A percentile compares a stretch with the other conserved stretches of the same genome.
These are phyloP conservation scores for Cyberlindnera mycetangii DNA, from an alignment of 805 yeast species.

Conservation along the genomic window DNA sequence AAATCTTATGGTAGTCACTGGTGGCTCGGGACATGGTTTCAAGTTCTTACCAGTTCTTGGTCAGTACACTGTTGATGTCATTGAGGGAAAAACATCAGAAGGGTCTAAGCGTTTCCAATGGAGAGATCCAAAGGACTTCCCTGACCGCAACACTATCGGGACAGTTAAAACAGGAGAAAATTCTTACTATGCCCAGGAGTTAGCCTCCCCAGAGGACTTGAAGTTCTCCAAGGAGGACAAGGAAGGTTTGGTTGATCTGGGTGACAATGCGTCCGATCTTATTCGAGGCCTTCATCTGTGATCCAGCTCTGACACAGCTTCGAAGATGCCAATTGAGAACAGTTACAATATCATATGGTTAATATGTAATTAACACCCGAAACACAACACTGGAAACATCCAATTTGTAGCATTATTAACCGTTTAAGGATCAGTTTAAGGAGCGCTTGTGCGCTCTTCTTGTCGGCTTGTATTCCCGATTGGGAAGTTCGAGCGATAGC, in stretches of 20 bases:
- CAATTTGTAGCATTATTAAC: no score
- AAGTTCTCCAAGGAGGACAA: conserved; percentile 14
- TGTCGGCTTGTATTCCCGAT: background rate
- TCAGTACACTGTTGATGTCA: conserved; percentile 28
- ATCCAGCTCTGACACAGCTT: no score
- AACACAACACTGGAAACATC: no score
- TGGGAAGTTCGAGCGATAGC: conserved; percentile 5
- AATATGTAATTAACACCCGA: no score
- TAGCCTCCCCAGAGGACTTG: conserved; percentile 22
- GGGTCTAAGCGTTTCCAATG: conserved; percentile 33
- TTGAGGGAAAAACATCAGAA: conserved; percentile 32
- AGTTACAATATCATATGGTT: no score
- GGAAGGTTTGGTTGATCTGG: conserved; percentile 1
- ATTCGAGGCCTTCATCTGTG: background rate
- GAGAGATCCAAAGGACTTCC: conserved; percentile 29
- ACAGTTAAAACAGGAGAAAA: conserved; percentile 13
- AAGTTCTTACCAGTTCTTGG: conserved; percentile 35
- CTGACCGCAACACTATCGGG: conserved; percentile 29
- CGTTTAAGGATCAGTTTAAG: no score
- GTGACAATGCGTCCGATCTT: background rate
- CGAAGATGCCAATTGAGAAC: no score
- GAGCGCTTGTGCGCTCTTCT: no score
- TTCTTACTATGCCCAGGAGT: conserved; percentile 34
- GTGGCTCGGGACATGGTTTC: conserved; percentile 37
- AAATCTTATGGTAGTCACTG: conserved; percentile 31